A percentile compares a stretch with the other conserved stretches of the same genome.
Evolutionary conservation across 164 flowering plant species (phyloP).

Genomic region (Chimonanthus praecox): DNA sequence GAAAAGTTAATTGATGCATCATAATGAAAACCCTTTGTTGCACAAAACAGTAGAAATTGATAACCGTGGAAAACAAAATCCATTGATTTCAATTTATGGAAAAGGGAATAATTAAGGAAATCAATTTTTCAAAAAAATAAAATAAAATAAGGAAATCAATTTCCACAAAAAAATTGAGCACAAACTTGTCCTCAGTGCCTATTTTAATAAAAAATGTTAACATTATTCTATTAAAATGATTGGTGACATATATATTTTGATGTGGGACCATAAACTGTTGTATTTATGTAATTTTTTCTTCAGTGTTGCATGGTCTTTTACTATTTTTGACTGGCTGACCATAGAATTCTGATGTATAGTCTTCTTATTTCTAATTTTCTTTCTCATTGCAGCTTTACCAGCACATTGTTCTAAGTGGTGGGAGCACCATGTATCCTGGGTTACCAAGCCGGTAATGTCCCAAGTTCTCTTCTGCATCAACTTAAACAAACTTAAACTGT

Average conservation of each 20-base stretch:
- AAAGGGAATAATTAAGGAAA: no score
- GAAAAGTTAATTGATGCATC: no score
- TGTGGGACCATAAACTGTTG: background rate
- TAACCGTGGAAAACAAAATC: no score
- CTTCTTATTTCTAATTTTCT: background rate
- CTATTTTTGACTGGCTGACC: background rate
- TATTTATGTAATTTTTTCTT: background rate
- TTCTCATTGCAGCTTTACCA: slow-evolving; percentile 82
- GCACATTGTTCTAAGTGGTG: slow-evolving; percentile 97
- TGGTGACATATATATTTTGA: background rate
- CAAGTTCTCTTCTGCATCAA: slow-evolving; percentile 5
- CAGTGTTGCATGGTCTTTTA: background rate
- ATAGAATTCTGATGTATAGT: background rate
- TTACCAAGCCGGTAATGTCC: slow-evolving; percentile 90
- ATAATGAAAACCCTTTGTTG: no score
- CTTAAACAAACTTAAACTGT: background rate
- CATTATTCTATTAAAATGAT: no score
- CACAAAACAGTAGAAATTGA: no score
- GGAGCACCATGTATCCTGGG: slow-evolving; percentile 99
- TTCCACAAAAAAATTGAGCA: no score
- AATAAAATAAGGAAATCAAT: no score
- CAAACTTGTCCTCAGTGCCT: no score
- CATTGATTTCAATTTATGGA: no score
- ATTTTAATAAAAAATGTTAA: no score
- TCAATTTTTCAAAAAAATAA: no score